These are phyloP conservation scores for Colletotrichum tamarilloi DNA, from an alignment of 2,329 filamentous ascomycete genomes.

Conservation along the genomic window DNA sequence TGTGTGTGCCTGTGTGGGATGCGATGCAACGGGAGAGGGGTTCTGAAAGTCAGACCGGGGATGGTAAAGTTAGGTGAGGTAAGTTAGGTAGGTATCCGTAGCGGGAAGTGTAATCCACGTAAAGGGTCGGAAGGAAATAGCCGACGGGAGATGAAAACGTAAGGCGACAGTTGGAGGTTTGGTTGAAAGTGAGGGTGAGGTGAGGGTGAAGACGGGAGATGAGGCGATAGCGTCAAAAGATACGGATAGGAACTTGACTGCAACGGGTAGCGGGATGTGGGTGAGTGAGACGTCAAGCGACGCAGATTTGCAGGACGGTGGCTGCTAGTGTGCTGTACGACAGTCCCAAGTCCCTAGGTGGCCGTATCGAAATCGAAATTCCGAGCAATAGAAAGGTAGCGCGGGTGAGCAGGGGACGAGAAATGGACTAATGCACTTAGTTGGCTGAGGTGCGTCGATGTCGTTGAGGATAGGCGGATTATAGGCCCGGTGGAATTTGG, in stretches of 20 bases:
- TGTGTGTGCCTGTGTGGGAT: not conserved
- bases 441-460: not conserved
- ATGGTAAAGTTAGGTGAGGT: not conserved
- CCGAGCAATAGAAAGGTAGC: not conserved
- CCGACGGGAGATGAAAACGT: not conserved
- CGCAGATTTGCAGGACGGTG: not conserved
- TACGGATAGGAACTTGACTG: not conserved
- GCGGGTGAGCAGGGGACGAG: not conserved
- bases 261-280: conserved; percentile 4
- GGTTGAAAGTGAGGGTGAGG: not conserved
- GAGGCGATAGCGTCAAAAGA: not conserved
- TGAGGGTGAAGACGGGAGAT: not conserved
- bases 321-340: not conserved
- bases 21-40: not conserved
- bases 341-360: too few species aligned
- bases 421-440: not conserved
- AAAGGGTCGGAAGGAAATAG: not conserved
- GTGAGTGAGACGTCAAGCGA: conserved; percentile 1
- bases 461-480: not conserved
- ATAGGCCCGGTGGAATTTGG: not conserved
- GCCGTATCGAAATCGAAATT: not conserved
- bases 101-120: too few species aligned
- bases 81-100: too few species aligned
- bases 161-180: not conserved
- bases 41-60: not conserved